Evolutionary conservation across 1,139 yeast genomes (phyloP).

Genomic region (Saccharomyces hybrid): DNA sequence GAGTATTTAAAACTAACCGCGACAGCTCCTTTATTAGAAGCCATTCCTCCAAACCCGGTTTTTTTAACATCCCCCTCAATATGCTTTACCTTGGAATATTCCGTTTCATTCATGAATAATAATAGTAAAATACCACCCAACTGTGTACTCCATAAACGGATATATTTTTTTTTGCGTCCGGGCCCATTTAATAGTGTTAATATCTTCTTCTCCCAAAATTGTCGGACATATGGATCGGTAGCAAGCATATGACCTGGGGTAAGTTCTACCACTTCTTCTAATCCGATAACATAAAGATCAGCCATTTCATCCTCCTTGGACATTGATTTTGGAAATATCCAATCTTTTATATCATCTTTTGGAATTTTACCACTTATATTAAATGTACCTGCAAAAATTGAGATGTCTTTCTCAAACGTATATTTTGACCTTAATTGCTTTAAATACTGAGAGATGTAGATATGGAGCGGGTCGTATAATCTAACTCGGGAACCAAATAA

Average conservation of each 20-base stretch:
- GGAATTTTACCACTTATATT: constrained; percentile 58
- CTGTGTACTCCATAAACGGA: constrained; percentile 76
- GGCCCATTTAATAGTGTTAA: constrained; percentile 45
- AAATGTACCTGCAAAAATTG: constrained; percentile 57
- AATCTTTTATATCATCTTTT: constrained; percentile 44
- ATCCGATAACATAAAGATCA: constrained; percentile 74
- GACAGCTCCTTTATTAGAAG: constrained; percentile 89
- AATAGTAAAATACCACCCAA: constrained; percentile 85
- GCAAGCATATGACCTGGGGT: constrained; percentile 85
- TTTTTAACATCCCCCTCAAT: constrained; percentile 76
- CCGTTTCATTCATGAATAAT: constrained; percentile 58
- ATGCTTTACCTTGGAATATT: constrained; percentile 56
- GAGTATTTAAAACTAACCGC: constrained; percentile 76
- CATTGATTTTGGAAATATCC: constrained; percentile 46
- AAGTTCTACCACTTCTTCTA: constrained; percentile 88
- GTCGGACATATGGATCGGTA: constrained; percentile 63
- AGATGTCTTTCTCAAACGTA: constrained; percentile 44
- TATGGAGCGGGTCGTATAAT: constrained; percentile 67
- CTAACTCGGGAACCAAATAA: constrained; percentile 33
- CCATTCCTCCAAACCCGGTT: constrained; percentile 86
- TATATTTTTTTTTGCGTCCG: constrained; percentile 43
- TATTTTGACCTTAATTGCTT: constrained; percentile 42
- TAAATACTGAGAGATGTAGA: constrained; percentile 50
- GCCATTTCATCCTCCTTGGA: constrained; percentile 32
- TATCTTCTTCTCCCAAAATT: constrained; percentile 73